A percentile compares a stretch with the other conserved stretches of the same genome.
Evolutionary conservation across 805 yeast genomes (phyloP).

Genomic region (Saturnispora zaruensis): DNA sequence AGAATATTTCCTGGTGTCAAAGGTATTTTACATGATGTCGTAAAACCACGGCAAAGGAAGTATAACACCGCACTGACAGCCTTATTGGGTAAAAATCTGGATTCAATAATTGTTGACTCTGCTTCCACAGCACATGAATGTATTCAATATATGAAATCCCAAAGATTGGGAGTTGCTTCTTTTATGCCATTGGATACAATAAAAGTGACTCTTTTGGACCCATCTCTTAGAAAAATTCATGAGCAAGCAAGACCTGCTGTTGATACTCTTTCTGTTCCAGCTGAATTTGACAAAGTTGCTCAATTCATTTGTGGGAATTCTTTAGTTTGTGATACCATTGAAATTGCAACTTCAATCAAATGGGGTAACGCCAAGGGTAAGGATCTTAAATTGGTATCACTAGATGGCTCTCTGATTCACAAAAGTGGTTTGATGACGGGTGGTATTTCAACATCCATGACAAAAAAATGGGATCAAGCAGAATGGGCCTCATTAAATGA

Average conservation of each 20-base stretch:
- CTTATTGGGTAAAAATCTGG: constrained; percentile 68
- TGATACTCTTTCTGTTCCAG: constrained; percentile 68
- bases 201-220: constrained; percentile 44
- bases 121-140: constrained; percentile 66
- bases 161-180: constrained; percentile 75
- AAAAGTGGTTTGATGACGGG: constrained; percentile 91
- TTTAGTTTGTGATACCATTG: constrained; percentile 64
- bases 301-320: constrained; percentile 75
- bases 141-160: constrained; percentile 72
- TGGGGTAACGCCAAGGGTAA: constrained; percentile 45
- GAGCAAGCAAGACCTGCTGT: constrained; percentile 54
- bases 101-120: constrained; percentile 77
- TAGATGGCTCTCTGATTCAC: constrained; percentile 80
- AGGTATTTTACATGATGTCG: constrained; percentile 73
- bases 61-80: constrained; percentile 70
- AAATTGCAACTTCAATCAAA: constrained; percentile 59
- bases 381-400: constrained; percentile 61
- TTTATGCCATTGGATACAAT: constrained; percentile 85
- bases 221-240: constrained; percentile 45
- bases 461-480: constrained; percentile 63
- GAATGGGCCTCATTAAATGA: constrained; percentile 48
- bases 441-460: constrained; percentile 52
- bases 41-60: constrained; percentile 64
- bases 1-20: constrained; percentile 77
- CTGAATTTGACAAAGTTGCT: constrained; percentile 63